Evolutionary conservation across 2,329 filamentous ascomycete species (phyloP), one percentile per base, ranked within the genome.

Genomic region (Alternaria metachromatica): DNA sequence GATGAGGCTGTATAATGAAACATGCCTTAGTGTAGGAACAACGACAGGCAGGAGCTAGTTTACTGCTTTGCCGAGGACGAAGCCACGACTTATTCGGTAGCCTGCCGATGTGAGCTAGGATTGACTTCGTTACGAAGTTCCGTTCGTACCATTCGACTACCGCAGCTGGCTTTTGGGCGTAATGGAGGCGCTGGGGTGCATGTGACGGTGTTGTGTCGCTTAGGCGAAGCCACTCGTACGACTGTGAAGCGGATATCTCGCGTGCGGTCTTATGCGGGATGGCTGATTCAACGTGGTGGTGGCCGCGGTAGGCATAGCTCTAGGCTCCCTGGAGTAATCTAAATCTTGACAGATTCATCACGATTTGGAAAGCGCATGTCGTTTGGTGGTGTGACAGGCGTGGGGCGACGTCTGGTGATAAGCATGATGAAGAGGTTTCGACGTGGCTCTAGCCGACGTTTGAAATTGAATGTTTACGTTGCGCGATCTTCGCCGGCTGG

Each of bases 71-170:
- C 6, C 13, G 33, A 15, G 30, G 13, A 37, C 13, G 15, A 9
- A 6, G 4, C 4, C 7, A n/a, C 0, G 33, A n/a, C 13, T 3
- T 4, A 1, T 18, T 18, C n/a, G n/a, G n/a, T 18, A 8, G 4
- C 37, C n/a, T 41, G 5, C 37, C 37, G 37, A 41, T 6, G 0
- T 11, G 8, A 18, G 9, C 0, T 7, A 1, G 5, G 6, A 41
- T 11, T 0, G 2, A 12, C 6, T 1, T 18, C 13, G 11, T 11
- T 37, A 23, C 12, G 2, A 21, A 15, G 2, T 7, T 33, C 18
- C 8, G 6, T 50, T 10, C 6, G 2, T 8, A 25, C 7, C 23
- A 8, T 25, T 13, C n/a, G 7, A n/a, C 7, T 4, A 30, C 11
- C 18, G 11, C n/a, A 30, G 26, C 28, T 18, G 6, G 48, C 7